Percentiles rank a stretch among this genome's conserved stretches.
Conservation (phyloP, 2,329 filamentous ascomycete species). For the Neofusicoccum kwambonambiense region DNA sequence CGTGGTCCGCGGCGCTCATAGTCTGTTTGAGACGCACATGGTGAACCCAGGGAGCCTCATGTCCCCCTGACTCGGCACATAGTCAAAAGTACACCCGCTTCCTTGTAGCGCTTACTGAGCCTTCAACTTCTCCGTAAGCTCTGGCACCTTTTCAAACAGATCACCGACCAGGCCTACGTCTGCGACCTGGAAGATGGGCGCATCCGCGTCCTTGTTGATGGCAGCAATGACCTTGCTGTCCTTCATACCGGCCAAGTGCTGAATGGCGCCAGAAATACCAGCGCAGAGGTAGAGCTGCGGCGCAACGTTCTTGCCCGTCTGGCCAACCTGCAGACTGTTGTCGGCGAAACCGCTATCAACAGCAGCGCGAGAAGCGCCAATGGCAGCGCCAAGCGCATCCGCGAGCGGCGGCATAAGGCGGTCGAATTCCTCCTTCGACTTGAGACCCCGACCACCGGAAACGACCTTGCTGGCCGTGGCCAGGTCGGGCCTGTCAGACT, state of each 20-base stretch:
- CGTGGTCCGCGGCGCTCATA: neutral
- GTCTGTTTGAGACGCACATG: neutral
- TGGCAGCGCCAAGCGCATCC: slow-evolving; percentile 89
- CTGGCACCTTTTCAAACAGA: slow-evolving; percentile 91
- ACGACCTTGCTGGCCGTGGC: slow-evolving; percentile 87
- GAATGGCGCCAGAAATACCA: slow-evolving; percentile 94
- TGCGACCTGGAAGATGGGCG: slow-evolving; percentile 96
- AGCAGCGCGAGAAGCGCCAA: slow-evolving; percentile 90
- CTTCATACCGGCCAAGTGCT: slow-evolving; percentile 99
- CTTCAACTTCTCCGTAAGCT: slow-evolving; percentile 94
- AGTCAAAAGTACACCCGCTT: neutral
- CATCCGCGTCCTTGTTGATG: slow-evolving; percentile 97
- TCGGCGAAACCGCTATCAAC: slow-evolving; percentile 97
- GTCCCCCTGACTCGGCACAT: neutral
- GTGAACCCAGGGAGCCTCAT: neutral
- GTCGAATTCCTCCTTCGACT: slow-evolving; percentile 98
- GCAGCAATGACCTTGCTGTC: slow-evolving; percentile 99
- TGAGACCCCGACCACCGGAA: slow-evolving; percentile 88
- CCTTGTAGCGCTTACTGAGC: slow-evolving; percentile 17
- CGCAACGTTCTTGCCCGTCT: slow-evolving; percentile 98
- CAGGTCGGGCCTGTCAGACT: slow-evolving; percentile 91
- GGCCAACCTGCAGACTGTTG: slow-evolving; percentile 96
- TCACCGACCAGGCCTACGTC: slow-evolving; percentile 95
- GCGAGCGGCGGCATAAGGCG: slow-evolving; percentile 87
- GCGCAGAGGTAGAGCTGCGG: slow-evolving; percentile 93